Base-by-base conservation (phyloP, 2,329 filamentous ascomycete genomes). In the Harringtonia aguacate region DNA sequence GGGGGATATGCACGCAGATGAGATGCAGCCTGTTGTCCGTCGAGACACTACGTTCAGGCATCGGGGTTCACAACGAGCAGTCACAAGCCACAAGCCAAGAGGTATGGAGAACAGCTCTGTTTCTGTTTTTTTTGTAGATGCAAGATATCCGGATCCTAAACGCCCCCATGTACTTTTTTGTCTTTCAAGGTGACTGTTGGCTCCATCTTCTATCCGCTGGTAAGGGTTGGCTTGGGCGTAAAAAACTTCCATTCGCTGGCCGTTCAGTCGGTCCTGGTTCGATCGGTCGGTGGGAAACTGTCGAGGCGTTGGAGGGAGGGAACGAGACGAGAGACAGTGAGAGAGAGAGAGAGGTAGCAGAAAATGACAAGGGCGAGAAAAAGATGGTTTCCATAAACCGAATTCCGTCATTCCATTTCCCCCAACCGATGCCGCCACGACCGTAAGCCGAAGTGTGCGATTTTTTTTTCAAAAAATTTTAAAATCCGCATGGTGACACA, bases 71-170 rank as follows among this genome's bases (percentile, higher is more conserved):
- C n/a, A n/a, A n/a, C n/a, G n/a, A n/a, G n/a, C n/a, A n/a, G n/a
- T n/a, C n/a, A n/a, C n/a, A n/a, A n/a, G 15, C 15, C 13, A 15
- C 15, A 6, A 35, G 21, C n/a, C n/a, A n/a, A n/a, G n/a, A n/a
- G n/a, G n/a, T n/a, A 10, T 33, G 20, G 4, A 18, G 17, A 24
- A 35, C 18, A 17, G 31, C 33, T 38, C 33, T 12, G 14, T 45
- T 69, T 56, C 60, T 49, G 48, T 49, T 51, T 50, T 51, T 56
- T 68, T 47, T 46, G 27, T 67, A 72, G 70, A 79, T 83, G 81
- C 79, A 77, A 84, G 81, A 85, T 85, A 86, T 86, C 82, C 82
- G 81, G 82, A 80, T 72, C 73, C 77, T 73, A 75, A 79, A 85
- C 82, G 80, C 81, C 80, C 77, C 21, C 39, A 41, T 31, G 18